Evolutionary conservation across 768 basidiomycete genomes (phyloP).

Genomic region (Lactarius trivialis): DNA sequence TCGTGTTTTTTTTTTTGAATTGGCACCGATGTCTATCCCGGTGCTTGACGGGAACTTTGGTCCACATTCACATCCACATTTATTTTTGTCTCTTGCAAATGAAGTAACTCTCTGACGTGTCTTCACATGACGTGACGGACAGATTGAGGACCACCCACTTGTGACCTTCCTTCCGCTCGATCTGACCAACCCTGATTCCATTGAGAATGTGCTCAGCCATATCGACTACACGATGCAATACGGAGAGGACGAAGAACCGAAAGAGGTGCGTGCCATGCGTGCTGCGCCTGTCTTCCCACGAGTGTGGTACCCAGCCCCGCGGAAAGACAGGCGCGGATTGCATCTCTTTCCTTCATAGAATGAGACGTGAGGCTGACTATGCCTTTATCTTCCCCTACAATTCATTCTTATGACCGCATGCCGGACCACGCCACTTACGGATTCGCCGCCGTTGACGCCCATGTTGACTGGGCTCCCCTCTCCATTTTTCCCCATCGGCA

Average conservation of each 20-base stretch:
- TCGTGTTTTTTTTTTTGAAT: constrained; percentile 2
- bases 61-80: background rate
- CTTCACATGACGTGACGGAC: constrained; percentile 17
- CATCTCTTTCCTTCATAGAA: constrained; percentile 13
- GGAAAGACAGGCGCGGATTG: constrained; percentile 10
- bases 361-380: constrained; percentile 9
- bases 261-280: constrained; percentile 51
- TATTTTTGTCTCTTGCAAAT: background rate
- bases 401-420: constrained; percentile 10
- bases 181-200: constrained; percentile 80
- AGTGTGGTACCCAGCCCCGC: background rate
- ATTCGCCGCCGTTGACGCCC: constrained; percentile 7
- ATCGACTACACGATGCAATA: constrained; percentile 99
- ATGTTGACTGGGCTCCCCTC: background rate
- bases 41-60: constrained; percentile 10
- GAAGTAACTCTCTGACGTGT: constrained; percentile 11
- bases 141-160: constrained; percentile 98
- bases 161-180: constrained; percentile 96
- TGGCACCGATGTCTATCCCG: constrained; percentile 6
- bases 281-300: constrained; percentile 5
- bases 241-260: constrained; percentile 96
- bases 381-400: constrained; percentile 8
- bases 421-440: constrained; percentile 13
- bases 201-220: constrained; percentile 88
- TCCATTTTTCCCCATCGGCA: background rate